Percentiles rank a stretch among this genome's conserved stretches.
phyloP scores from a whole-genome alignment of 2,329 filamentous ascomycete genomes.

The Aspergillus sp. region DNA sequence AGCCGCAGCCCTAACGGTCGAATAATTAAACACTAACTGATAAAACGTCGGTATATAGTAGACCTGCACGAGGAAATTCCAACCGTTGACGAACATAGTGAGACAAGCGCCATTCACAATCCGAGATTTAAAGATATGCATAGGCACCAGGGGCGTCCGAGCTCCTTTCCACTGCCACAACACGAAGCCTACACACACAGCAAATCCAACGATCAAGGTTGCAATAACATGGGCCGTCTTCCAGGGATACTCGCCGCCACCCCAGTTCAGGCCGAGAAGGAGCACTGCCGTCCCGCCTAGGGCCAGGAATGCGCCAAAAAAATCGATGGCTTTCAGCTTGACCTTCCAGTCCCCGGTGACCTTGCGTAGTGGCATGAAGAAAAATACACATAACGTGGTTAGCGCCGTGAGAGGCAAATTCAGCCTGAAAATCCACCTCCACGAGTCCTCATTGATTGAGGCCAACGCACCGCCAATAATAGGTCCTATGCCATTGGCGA shows the following conservation, averaged over 20 bases:
- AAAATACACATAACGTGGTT: slow-evolving; percentile 41
- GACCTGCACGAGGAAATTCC: slow-evolving; percentile 53
- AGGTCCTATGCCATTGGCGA: slow-evolving; percentile 49
- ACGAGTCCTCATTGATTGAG: slow-evolving; percentile 39
- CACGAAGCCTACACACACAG: slow-evolving; percentile 21
- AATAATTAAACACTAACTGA: slow-evolving; percentile 46
- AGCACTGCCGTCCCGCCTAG: slow-evolving; percentile 40
- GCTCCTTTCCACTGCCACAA: slow-evolving; percentile 29
- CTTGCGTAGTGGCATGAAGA: slow-evolving; percentile 51
- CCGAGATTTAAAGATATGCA: slow-evolving; percentile 47
- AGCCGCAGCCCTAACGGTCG: slow-evolving; percentile 41
- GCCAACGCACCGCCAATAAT: slow-evolving; percentile 47
- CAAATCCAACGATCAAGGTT: slow-evolving; percentile 45
- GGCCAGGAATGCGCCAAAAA: slow-evolving; percentile 41
- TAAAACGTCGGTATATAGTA: slow-evolving; percentile 57
- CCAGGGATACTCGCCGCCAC: slow-evolving; percentile 53
- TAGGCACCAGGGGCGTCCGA: slow-evolving; percentile 19
- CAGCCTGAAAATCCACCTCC: slow-evolving; percentile 48
- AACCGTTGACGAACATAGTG: slow-evolving; percentile 52
- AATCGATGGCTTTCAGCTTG: slow-evolving; percentile 47
- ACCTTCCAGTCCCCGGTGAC: slow-evolving; percentile 46
- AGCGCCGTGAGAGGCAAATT: slow-evolving; percentile 47
- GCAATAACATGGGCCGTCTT: slow-evolving; percentile 47
- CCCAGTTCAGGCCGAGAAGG: slow-evolving; percentile 50
- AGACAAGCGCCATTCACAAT: slow-evolving; percentile 50